These are phyloP conservation scores for Thelonectria olida DNA, from an alignment of 2,329 filamentous ascomycete genomes.

Conservation along the genomic window DNA sequence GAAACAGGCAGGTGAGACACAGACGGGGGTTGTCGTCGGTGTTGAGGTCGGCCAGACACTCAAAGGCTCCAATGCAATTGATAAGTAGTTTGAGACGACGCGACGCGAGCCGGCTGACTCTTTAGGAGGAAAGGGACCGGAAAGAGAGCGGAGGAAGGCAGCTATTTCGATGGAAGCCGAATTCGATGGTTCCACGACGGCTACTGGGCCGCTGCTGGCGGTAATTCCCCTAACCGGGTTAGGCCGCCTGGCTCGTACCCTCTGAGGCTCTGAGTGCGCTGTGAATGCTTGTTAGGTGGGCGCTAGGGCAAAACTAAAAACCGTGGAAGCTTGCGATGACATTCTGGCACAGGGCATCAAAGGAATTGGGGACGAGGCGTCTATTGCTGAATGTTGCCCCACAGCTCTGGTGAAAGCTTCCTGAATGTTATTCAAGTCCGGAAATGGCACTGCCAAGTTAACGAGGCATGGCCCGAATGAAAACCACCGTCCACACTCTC, in stretches of 20 bases:
- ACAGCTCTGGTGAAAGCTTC: background rate
- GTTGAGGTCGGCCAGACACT: background rate
- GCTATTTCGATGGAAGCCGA: too few species aligned
- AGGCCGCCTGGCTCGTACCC: too few species aligned
- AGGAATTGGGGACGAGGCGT: background rate
- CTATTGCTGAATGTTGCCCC: background rate
- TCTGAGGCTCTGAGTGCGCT: too few species aligned
- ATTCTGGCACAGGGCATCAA: background rate
- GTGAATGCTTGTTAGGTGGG: too few species aligned
- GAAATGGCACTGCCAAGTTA: background rate
- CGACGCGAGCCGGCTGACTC: background rate
- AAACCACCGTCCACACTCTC: too few species aligned
- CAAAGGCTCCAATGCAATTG: background rate
- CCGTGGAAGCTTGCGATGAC: background rate
- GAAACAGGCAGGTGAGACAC: background rate
- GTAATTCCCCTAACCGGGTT: too few species aligned
- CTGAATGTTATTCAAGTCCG: background rate
- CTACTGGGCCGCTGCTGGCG: too few species aligned
- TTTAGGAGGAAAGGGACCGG: background rate
- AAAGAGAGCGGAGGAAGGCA: too few species aligned
- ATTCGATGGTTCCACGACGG: too few species aligned
- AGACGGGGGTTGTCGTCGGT: background rate
- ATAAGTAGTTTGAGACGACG: background rate
- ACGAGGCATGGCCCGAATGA: too few species aligned
- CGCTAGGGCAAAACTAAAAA: too few species aligned